Evolutionary conservation across 2,329 filamentous ascomycete species (phyloP).

Genomic region (Gliomastix tumulicola): DNA sequence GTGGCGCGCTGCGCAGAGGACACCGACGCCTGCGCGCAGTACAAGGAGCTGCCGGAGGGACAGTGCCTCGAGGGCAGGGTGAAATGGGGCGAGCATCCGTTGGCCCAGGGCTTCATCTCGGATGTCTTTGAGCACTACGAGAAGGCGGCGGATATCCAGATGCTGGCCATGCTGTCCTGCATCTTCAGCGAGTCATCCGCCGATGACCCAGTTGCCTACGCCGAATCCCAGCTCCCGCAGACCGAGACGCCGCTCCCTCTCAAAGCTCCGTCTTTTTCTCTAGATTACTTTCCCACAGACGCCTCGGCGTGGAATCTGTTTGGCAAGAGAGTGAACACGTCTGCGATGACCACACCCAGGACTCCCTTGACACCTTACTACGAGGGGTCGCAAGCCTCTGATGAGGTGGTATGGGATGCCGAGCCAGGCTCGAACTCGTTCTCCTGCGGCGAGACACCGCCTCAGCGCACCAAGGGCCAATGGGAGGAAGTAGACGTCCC

Average conservation of each 20-base stretch:
- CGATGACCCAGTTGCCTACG: slow-evolving; percentile 49
- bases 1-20: no score
- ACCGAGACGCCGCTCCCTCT: slow-evolving; percentile 56
- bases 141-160: slow-evolving; percentile 55
- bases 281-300: slow-evolving; percentile 60
- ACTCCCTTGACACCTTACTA: slow-evolving; percentile 49
- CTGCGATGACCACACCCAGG: slow-evolving; percentile 49
- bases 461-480: slow-evolving; percentile 20
- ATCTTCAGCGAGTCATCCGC: slow-evolving; percentile 57
- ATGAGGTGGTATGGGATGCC: slow-evolving; percentile 43
- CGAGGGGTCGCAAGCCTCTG: slow-evolving; percentile 49
- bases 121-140: slow-evolving; percentile 61
- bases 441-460: slow-evolving; percentile 56
- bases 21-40: slow-evolving; percentile 11
- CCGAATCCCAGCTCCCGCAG: slow-evolving; percentile 47
- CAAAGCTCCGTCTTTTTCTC: slow-evolving; percentile 59
- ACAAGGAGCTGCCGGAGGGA: slow-evolving; percentile 5
- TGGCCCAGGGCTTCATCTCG: slow-evolving; percentile 53
- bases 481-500: slow-evolving; percentile 41
- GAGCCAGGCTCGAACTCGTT: slow-evolving; percentile 51
- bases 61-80: slow-evolving; percentile 46
- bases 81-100: slow-evolving; percentile 61
- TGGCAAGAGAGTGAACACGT: slow-evolving; percentile 44
- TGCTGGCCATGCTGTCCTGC: slow-evolving; percentile 66
- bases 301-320: slow-evolving; percentile 45